Conservation (phyloP, 441 rosid species). For the Croton laevigatus region DNA sequence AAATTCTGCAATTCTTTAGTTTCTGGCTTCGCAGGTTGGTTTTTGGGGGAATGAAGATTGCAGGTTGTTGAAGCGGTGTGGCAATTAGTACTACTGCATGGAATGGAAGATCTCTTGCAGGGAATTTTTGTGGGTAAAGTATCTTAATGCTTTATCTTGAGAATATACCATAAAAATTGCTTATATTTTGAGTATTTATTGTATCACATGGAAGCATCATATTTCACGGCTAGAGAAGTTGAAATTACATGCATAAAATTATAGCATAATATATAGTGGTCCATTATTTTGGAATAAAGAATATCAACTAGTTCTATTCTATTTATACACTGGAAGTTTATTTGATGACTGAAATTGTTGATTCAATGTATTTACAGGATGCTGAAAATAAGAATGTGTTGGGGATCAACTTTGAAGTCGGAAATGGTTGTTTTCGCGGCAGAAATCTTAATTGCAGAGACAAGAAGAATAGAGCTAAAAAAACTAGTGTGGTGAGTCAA, state of each 20-base stretch:
- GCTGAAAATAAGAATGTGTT: not conserved
- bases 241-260: not conserved
- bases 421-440: not conserved
- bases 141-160: not conserved
- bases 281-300: not conserved
- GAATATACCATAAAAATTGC: not conserved
- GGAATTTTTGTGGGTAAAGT: not conserved
- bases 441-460: not conserved
- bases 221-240: not conserved
- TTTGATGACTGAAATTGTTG: not conserved
- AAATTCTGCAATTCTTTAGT: not conserved
- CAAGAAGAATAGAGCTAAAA: not conserved
- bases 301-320: not conserved
- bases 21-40: not conserved
- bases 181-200: not conserved
- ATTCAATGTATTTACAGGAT: not conserved
- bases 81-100: not conserved
- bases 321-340: not conserved
- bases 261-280: not conserved
- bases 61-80: not conserved
- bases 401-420: not conserved
- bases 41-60: not conserved
- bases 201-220: not conserved
- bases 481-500: not conserved
- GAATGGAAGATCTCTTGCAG: not conserved